phyloP scores from a whole-genome alignment of 1,284 basidiomycete genomes.

The Golubevia pallescens region DNA sequence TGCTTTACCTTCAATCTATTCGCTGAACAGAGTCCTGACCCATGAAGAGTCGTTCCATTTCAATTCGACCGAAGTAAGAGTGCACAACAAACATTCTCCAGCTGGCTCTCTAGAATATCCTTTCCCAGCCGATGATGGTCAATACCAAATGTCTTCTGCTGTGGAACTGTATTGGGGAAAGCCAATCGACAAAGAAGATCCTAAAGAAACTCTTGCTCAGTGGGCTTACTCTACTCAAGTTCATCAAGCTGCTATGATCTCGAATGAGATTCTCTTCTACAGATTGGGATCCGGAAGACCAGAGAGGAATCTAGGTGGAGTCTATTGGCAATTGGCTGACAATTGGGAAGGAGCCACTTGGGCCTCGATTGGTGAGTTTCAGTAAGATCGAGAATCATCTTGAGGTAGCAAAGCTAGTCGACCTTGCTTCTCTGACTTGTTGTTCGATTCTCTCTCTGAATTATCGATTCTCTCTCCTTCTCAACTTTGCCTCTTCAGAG shows the following conservation, averaged over 20 bases:
- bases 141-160: slow-evolving; percentile 69
- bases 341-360: slow-evolving; percentile 28
- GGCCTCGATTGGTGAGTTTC: slow-evolving; percentile 12
- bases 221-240: slow-evolving; percentile 33
- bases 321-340: slow-evolving; percentile 69
- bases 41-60: slow-evolving; percentile 69
- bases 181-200: neutral
- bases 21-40: slow-evolving; percentile 71
- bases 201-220: slow-evolving; percentile 10
- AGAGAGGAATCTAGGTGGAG: slow-evolving; percentile 72
- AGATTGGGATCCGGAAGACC: slow-evolving; percentile 70
- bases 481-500: slow-evolving; percentile 7
- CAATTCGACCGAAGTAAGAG: slow-evolving; percentile 71
- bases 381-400: neutral
- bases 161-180: slow-evolving; percentile 70
- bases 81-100: slow-evolving; percentile 70
- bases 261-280: slow-evolving; percentile 71
- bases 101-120: slow-evolving; percentile 71
- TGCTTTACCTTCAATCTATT: slow-evolving; percentile 73
- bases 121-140: slow-evolving; percentile 70
- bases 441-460: neutral
- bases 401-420: neutral
- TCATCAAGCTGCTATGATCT: slow-evolving; percentile 29
- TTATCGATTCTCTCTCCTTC: neutral
- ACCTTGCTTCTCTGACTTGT: neutral